Conservation (phyloP, 306 rosid species). For the Quillaja saponaria region DNA sequence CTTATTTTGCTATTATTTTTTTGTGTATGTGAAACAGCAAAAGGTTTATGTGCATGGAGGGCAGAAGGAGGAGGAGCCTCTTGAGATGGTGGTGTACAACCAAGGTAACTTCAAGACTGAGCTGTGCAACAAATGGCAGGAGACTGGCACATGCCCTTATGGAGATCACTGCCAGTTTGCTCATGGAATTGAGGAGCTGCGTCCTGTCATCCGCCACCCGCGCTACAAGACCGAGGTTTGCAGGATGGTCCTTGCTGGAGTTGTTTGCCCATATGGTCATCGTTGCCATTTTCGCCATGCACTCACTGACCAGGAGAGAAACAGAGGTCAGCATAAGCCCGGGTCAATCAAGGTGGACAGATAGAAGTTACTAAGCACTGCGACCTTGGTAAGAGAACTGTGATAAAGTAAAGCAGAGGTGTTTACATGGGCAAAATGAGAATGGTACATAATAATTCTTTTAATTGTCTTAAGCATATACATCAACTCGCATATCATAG, state of each 20-base stretch:
- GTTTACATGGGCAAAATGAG: conserved; percentile 29
- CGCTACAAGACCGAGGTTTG: conserved; percentile 94
- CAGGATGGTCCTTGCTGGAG: conserved; percentile 81
- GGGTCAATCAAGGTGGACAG: conserved; percentile 32
- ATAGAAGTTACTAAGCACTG: too few species aligned
- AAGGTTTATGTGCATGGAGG: too few species aligned
- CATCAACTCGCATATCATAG: conserved; percentile 30
- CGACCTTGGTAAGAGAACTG: conserved; percentile 31
- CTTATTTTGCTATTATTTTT: too few species aligned
- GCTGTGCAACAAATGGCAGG: conserved; percentile 95
- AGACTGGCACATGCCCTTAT: conserved; percentile 81
- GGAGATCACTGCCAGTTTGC: conserved; percentile 80
- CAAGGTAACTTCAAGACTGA: conserved; percentile 95
- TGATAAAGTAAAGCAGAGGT: conserved; percentile 22
- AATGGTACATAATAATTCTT: conserved; percentile 43
- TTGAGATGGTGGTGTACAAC: conserved; percentile 66
- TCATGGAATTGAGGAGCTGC: conserved; percentile 83
- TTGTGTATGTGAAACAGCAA: too few species aligned
- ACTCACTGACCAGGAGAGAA: conserved; percentile 69
- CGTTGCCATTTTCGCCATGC: conserved; percentile 98
- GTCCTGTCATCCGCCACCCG: conserved; percentile 93
- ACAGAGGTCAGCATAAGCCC: conserved; percentile 22
- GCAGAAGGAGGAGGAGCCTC: conserved; percentile 57
- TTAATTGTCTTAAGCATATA: conserved; percentile 42
- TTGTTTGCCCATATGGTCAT: conserved; percentile 81